These are phyloP conservation scores for Penicillium daleae DNA, from an alignment of 495 filamentous ascomycete genomes.

Conservation along the genomic window DNA sequence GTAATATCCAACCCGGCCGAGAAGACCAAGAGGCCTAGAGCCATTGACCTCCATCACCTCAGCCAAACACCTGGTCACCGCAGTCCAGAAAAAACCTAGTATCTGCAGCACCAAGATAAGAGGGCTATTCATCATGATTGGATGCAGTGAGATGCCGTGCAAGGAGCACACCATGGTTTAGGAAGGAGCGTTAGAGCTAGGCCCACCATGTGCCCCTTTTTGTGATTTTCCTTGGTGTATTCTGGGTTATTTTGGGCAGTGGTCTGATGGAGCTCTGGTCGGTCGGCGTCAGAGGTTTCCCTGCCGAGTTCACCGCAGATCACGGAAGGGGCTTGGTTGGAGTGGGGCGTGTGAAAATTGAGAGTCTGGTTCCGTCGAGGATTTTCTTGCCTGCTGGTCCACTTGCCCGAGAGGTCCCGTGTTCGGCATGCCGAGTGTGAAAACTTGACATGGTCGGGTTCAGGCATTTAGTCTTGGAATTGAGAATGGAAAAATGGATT, in stretches of 20 bases:
- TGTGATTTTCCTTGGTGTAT: not conserved
- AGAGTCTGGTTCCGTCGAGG: constrained; percentile 22
- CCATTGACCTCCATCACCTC: not conserved
- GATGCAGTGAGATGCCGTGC: not conserved
- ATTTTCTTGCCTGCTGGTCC: constrained; percentile 3
- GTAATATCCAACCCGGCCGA: constrained; percentile 2
- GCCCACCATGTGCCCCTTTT: constrained; percentile 13
- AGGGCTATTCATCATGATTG: not conserved
- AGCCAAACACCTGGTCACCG: not conserved
- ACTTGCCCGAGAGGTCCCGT: constrained; percentile 20
- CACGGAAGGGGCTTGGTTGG: constrained; percentile 24
- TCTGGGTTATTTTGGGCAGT: constrained; percentile 7
- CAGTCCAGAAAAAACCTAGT: constrained; percentile 7
- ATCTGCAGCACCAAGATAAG: constrained; percentile 8
- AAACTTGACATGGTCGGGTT: not conserved
- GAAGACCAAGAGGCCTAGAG: not conserved
- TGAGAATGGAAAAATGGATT: not conserved
- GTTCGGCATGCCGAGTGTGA: constrained; percentile 27
- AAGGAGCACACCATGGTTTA: constrained; percentile 11
- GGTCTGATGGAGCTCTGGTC: constrained; percentile 13
- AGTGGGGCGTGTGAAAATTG: constrained; percentile 27
- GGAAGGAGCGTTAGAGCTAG: constrained; percentile 17
- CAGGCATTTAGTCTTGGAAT: not conserved
- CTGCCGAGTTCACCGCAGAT: constrained; percentile 26
- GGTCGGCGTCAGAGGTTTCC: constrained; percentile 9